Base-by-base conservation (phyloP, 345 rosid species). In the Salix suchowensis region DNA sequence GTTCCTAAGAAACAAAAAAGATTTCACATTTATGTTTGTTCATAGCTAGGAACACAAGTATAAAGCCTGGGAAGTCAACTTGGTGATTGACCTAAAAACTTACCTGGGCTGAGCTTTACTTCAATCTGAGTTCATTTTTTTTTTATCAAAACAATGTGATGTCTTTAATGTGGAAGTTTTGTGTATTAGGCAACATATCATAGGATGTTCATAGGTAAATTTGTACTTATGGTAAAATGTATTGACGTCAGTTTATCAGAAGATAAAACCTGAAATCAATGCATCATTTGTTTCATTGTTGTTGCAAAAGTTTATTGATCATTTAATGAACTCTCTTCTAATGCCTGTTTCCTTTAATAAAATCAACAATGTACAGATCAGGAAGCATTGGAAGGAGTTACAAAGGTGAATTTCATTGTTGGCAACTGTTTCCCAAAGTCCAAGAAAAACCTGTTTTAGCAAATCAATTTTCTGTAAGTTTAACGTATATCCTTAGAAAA, bases 381-480 rank as follows among this genome's bases (percentile, higher is more conserved):
- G 99, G 98, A 34, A 93, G 99, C 87, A 92, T 96, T 70, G 97
- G 97, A 78, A 91, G 98, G 78, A 87, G 97, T 82, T 92, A 82
- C 76, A 89, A 81, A 82, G 98, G 99, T 80, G 98, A 93, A 84
- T 96, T 96, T 85, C 93, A 85, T 85, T 83, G 91, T 44, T 96
- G 89, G 93, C 96, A 96, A 64, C 82, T 96, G 26, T 88, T 91
- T 68, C 97, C 99, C 78, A 84, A 82, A 80, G 86, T 64, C 77
- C 92, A 96, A 84, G 90, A 88, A 62, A 88, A 84, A 79, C 96
- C 97, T 2, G 85, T 96, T 73, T 79, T 92, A 65, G 91, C 94
- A 73, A 92, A 96, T 84, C 99, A 96, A 70, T 93, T 96, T 89
- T 93, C 99, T 39, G 98, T 96, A 88, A 91, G 97, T 93, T 76